Evolutionary conservation across 768 basidiomycete genomes (phyloP).

Genomic region (Boletus sp.): DNA sequence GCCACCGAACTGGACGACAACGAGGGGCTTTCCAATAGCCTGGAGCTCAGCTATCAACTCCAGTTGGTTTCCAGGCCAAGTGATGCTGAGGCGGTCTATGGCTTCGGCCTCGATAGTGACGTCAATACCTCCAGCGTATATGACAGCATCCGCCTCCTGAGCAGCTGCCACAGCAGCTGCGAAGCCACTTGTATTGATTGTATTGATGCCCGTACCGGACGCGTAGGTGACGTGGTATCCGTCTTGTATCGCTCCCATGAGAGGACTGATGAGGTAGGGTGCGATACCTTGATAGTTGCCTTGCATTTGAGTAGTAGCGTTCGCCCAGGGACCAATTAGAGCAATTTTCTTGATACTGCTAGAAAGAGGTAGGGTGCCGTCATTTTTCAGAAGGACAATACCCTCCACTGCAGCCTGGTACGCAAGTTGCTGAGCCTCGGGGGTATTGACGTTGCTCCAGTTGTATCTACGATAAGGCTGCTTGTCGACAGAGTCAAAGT

Average conservation of each 20-base stretch:
- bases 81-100: constrained; percentile 45
- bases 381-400: constrained; percentile 63
- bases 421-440: constrained; percentile 46
- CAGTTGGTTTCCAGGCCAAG: constrained; percentile 58
- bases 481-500: constrained; percentile 44
- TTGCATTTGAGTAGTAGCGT: constrained; percentile 55
- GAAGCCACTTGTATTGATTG: constrained; percentile 44
- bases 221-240: constrained; percentile 47
- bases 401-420: constrained; percentile 52
- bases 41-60: constrained; percentile 46
- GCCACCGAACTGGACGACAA: constrained; percentile 56
- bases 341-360: constrained; percentile 47
- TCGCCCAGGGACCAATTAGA: constrained; percentile 58
- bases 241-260: constrained; percentile 46
- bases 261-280: constrained; percentile 54
- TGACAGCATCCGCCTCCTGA: constrained; percentile 45
- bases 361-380: constrained; percentile 54
- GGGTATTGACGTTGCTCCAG: constrained; percentile 50
- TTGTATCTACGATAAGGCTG: constrained; percentile 50
- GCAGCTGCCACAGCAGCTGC: constrained; percentile 52
- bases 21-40: constrained; percentile 47
- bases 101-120: constrained; percentile 47
- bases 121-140: constrained; percentile 58
- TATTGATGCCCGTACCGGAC: constrained; percentile 41
- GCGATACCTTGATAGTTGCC: constrained; percentile 57